Evolutionary conservation across 2,329 filamentous ascomycete genomes (phyloP), one percentile per base, ranked within the genome.

Genomic region (Cytospora leucostoma): DNA sequence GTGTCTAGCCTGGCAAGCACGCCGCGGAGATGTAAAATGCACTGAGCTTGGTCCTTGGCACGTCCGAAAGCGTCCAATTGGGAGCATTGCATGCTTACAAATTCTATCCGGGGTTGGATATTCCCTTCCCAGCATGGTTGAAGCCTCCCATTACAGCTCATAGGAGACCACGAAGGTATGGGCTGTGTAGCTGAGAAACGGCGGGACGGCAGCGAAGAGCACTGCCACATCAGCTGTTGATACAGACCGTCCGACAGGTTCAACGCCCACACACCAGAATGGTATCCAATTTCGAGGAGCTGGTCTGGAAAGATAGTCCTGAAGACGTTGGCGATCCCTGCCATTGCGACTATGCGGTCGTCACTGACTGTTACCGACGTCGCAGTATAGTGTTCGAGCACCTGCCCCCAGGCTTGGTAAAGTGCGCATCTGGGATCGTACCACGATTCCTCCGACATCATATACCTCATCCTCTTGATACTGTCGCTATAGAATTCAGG

Each of bases 321-420:
- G 27, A 59, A 44, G 32, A 47, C 3, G 6, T 32, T 34, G 17
- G 47, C 44, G 10, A 59, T 33, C 7, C 56, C 56, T 32, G 56
- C 56, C 33, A 59, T 59, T 12, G 56, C 47, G 17, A 51, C 56
- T 17, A 59, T 12, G 21, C 56, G 56, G 33, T 59, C 56, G n/a
- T 59, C 56, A 2, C 19, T 19, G 5, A 35, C 27, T 5, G 56
- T 59, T 6, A 37, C 56, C 17, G 56, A 59, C 2, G 56, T 59
- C 7, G 7, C 37, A 3, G 44, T 38, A 13, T 59, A 59, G 7
- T 19, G 32, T 19, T 52, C 40, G 19, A 59, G 44, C 37, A 59
- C n/a, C 10, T 32, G 15, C 34, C 49, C 37, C 56, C 56, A 59
- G 19, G 52, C 4, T 10, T n/a, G 7, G 7, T n/a, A 19, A 44